Evolutionary conservation across 805 yeast species (phyloP), one percentile per base, ranked within the genome.

Genomic region (Brettanomyces sp.): DNA sequence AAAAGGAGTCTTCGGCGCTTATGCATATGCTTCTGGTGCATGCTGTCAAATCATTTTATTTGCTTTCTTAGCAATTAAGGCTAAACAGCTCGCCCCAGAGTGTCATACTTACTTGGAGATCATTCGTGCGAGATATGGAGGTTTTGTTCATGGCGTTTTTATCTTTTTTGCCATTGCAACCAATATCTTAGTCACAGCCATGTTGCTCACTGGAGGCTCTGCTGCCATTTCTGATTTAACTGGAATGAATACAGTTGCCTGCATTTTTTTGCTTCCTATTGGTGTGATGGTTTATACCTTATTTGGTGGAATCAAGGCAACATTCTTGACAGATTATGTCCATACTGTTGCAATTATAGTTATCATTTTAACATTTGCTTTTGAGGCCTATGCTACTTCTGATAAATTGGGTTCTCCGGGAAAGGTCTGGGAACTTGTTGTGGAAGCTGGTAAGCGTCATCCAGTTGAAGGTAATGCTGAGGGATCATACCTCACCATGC

Each of bases 51-150:
- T 90, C 54, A 81, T 88, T 22, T 69, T 88, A 45, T 90, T 90
- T 64, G 87, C 95, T 1, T 81, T 88, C 40, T 64, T 88, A 48
- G 96, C 96, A 11, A 87, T 90, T 52, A 89, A 85, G 61, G 85
- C 89, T 34, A 90, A 90, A 64, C 83, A 82, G 59, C 78, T 81
- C 52, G 96, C 96, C 12, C 96, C 97, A 4, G 82, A 80, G 42
- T 95, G 95, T 2, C 97, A 90, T 66, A 88, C 96, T 1, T 90
- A 85, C 63, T 70, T 88, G 54, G 98, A 90, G 66, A 84, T 89
- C 46, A 76, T 90, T 52, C 79, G 76, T 54, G 82, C 79, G 0
- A 73, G 98, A 50, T 90, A 86, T 58, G 97, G 97, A 18, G 67
- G 73, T n/a, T 55, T 65, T 18, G 82, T 90, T 5, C 97, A 90